A percentile compares a stretch with the other conserved stretches of the same genome.
These are phyloP conservation scores for Penicillium sp. DNA, from an alignment of 2,329 filamentous ascomycete genomes.

Conservation along the genomic window DNA sequence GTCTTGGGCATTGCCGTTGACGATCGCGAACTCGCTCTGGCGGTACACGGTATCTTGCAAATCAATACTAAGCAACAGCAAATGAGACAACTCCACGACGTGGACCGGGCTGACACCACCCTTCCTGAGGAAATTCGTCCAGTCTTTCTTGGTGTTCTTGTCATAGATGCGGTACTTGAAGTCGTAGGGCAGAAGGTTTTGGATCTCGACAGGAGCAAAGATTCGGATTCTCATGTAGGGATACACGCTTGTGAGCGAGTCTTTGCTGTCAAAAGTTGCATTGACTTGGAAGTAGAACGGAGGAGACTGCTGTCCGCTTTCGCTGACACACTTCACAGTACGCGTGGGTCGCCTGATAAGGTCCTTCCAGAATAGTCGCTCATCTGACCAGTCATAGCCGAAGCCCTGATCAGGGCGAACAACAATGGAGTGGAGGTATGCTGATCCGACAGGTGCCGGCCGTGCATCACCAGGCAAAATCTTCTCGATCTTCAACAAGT, in stretches of 20 bases:
- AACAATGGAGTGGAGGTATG: constrained; percentile 82
- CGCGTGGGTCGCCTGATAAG: constrained; percentile 78
- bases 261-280: constrained; percentile 76
- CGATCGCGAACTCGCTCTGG: constrained; percentile 92
- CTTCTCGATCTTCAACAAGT: constrained; percentile 96
- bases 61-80: constrained; percentile 87
- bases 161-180: constrained; percentile 99
- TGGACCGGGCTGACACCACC: constrained; percentile 96
- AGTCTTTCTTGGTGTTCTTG: constrained; percentile 97
- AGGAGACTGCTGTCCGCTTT: constrained; percentile 70
- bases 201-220: constrained; percentile 87
- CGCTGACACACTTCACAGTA: constrained; percentile 84
- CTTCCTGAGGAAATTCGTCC: constrained; percentile 96
- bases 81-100: constrained; percentile 91
- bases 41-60: constrained; percentile 96
- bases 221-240: constrained; percentile 93
- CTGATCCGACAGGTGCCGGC: constrained; percentile 87
- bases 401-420: constrained; percentile 93
- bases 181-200: constrained; percentile 93
- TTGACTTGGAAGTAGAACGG: constrained; percentile 98
- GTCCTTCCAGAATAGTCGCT: constrained; percentile 90
- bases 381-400: constrained; percentile 90
- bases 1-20: constrained; percentile 85
- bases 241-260: constrained; percentile 80
- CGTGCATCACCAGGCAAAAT: constrained; percentile 87